Evolutionary conservation across 805 yeast species (phyloP).

Genomic region (Komagataella kurtzmanii): DNA sequence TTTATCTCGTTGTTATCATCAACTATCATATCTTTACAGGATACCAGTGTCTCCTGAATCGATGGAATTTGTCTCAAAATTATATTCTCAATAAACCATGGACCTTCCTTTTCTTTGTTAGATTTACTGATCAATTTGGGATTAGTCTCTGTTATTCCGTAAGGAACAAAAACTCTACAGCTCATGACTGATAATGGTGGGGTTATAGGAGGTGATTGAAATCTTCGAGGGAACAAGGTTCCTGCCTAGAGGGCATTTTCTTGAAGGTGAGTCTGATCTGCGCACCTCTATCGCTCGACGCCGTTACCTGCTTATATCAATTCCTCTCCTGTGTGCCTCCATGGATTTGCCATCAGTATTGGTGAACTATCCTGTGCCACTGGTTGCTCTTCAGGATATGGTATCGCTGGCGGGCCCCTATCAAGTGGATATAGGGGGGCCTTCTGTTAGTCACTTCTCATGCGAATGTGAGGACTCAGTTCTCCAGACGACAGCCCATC

Average conservation of each 20-base stretch:
- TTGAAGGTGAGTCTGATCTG: background rate
- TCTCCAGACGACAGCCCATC: background rate
- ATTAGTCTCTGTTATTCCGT: background rate
- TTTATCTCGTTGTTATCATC: constrained; percentile 28
- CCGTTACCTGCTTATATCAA: background rate
- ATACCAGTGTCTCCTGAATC: constrained; percentile 26
- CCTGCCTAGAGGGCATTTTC: background rate
- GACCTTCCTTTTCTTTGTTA: constrained; percentile 17
- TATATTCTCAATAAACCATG: constrained; percentile 34
- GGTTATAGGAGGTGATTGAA: background rate
- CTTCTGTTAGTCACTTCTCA: background rate
- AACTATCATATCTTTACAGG: constrained; percentile 24
- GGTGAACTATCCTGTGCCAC: background rate
- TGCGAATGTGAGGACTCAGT: background rate
- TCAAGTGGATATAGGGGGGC: background rate
- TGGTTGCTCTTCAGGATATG: background rate
- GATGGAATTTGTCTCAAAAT: constrained; percentile 34
- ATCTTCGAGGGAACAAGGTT: background rate
- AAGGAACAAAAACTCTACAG: background rate
- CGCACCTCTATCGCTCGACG: background rate
- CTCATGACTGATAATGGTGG: background rate
- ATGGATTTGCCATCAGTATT: background rate
- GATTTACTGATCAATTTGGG: background rate
- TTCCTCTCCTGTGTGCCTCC: background rate
- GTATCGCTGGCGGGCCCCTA: background rate